Evolutionary conservation across 805 yeast genomes (phyloP), one percentile per base, ranked within the genome.

Genomic region (Jamesozyma piceae): DNA sequence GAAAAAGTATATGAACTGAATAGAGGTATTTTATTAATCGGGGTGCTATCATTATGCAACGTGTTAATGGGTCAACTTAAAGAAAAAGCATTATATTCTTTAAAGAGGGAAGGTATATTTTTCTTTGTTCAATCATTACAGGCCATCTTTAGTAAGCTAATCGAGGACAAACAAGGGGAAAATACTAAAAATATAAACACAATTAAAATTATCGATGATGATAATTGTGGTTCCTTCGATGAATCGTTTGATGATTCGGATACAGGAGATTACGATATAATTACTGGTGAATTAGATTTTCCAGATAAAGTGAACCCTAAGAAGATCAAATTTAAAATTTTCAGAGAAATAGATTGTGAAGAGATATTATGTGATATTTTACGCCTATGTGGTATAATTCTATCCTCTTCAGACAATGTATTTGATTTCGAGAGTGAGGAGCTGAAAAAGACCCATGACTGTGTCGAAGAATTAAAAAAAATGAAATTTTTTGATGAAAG

Each of bases 91-190:
- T 53, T 77, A 5, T 52, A 57, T 0, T 69, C 66, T 8, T 75
- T 86, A 47, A 81, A 75, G 51, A 72, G 83, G 43, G 94, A 86
- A 52, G 95, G 95, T 0, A 49, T 58, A 19, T 46, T 50, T 26
- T 58, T 55, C 22, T 38, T 52, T 13, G 43, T 55, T 4, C 33
- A 44, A 21, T 45, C 28, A 47, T 43, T 6, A 53, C 15, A 24
- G 8, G 21, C 21, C 14, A 10, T 35, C 15, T 27, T 39, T 17
- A 15, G n/a, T 5, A n/a, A 38, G 4, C 20, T 19, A 36, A 36
- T 33, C 9, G 39, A 35, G 11, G 28, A 6, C 18, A 36, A 11
- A 4, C 14, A 28, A 28, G 22, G 10, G 9, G 5, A 26, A 27
- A 10, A 28, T 15, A 5, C 20, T n/a, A 20, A 29, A 9, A 10